These are phyloP conservation scores for Hymenoscyphus fructigenus DNA, from an alignment of 2,329 filamentous ascomycete species.

Conservation along the genomic window DNA sequence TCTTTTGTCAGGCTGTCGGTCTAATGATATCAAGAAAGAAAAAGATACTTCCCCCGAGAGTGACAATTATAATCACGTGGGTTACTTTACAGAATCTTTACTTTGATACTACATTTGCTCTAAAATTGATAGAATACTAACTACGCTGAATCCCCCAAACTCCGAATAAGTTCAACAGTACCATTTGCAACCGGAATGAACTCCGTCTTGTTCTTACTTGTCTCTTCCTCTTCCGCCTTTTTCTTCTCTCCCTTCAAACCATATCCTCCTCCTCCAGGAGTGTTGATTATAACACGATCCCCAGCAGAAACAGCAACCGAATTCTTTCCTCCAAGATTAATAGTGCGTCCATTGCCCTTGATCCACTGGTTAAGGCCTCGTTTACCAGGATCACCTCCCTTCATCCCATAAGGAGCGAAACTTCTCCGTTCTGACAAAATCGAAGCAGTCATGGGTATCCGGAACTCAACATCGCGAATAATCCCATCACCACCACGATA, in stretches of 20 bases:
- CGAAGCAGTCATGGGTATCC: constrained; percentile 21
- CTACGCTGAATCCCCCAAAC: background rate
- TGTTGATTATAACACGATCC: constrained; percentile 76
- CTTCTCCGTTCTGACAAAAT: constrained; percentile 63
- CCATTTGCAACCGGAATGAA: background rate
- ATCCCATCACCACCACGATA: constrained; percentile 72
- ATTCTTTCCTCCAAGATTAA: constrained; percentile 79
- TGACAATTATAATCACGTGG: too few relatives aligned
- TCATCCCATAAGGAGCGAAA: constrained; percentile 75
- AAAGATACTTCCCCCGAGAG: too few relatives aligned
- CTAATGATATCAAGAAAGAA: too few relatives aligned
- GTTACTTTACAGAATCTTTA: too few relatives aligned
- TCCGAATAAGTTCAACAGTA: background rate
- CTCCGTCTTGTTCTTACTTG: background rate
- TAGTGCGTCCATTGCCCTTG: constrained; percentile 52
- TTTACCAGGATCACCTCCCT: constrained; percentile 69
- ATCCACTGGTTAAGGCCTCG: constrained; percentile 40
- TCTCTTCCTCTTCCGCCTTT: background rate
- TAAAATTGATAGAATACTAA: background rate
- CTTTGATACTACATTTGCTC: too few relatives aligned
- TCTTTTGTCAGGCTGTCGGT: too few relatives aligned
- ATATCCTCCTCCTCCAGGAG: constrained; percentile 80
- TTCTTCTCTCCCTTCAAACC: constrained; percentile 40
- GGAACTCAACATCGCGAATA: constrained; percentile 63
- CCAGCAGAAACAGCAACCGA: constrained; percentile 73